Evolutionary conservation across 805 yeast species (phyloP).

Genomic region (Kazachstania bromeliacearum): DNA sequence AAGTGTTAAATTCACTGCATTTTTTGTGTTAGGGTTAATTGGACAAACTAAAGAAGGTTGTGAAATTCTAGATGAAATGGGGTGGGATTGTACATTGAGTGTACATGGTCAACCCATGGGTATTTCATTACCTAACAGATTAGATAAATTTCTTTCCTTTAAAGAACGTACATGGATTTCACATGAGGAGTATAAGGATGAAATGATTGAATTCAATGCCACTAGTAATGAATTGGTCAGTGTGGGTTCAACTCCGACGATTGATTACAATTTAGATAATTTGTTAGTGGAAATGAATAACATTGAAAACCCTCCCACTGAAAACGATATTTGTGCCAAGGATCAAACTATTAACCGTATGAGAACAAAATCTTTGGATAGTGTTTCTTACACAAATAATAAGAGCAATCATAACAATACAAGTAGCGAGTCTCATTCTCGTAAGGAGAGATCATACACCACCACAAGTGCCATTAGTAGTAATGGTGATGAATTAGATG

Average conservation of each 20-base stretch:
- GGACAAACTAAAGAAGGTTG: slow-evolving; percentile 68
- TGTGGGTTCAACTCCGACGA: slow-evolving; percentile 6
- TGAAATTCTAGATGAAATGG: slow-evolving; percentile 72
- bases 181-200: slow-evolving; percentile 12
- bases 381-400: neutral
- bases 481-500: slow-evolving; percentile 12
- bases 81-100: slow-evolving; percentile 54
- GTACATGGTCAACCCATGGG: slow-evolving; percentile 36
- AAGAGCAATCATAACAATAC: neutral
- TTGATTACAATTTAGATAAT: slow-evolving; percentile 17
- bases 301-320: slow-evolving; percentile 20
- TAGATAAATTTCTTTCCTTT: slow-evolving; percentile 27
- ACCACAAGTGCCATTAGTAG: neutral
- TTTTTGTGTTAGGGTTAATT: slow-evolving; percentile 66
- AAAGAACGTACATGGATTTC: slow-evolving; percentile 16
- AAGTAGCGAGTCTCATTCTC: neutral
- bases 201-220: slow-evolving; percentile 13
- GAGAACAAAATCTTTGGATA: slow-evolving; percentile 1
- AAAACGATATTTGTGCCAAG: neutral
- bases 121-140: slow-evolving; percentile 32
- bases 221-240: slow-evolving; percentile 13
- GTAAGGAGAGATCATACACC: slow-evolving; percentile 5
- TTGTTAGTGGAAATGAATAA: slow-evolving; percentile 18
- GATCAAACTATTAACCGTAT: neutral
- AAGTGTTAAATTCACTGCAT: slow-evolving; percentile 67